A percentile compares a stretch with the other conserved stretches of the same genome.
These are phyloP conservation scores for Colletotrichum magnum DNA, from an alignment of 2,329 filamentous ascomycete genomes.

Conservation along the genomic window DNA sequence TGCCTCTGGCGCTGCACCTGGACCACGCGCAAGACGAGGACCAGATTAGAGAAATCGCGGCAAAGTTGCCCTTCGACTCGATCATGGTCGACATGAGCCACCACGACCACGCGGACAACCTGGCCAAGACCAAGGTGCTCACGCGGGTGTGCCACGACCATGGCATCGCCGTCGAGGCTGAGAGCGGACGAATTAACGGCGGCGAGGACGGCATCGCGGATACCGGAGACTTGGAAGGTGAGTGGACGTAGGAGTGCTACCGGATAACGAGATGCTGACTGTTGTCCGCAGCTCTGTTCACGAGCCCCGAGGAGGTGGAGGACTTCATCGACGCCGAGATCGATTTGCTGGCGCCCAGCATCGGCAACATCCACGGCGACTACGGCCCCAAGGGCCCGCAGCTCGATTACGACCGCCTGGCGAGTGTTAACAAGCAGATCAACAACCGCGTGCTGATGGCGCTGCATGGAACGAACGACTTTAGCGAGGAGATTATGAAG, in stretches of 20 bases:
- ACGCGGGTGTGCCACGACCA: slow-evolving; percentile 73
- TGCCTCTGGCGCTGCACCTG: slow-evolving; percentile 64
- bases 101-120: slow-evolving; percentile 79
- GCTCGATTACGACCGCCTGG: slow-evolving; percentile 70
- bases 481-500: slow-evolving; percentile 40
- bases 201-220: slow-evolving; percentile 82
- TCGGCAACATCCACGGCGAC: slow-evolving; percentile 83
- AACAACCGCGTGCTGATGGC: slow-evolving; percentile 38
- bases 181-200: slow-evolving; percentile 74
- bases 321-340: slow-evolving; percentile 81
- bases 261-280: not conserved
- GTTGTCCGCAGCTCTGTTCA: slow-evolving; percentile 56
- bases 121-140: slow-evolving; percentile 72
- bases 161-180: slow-evolving; percentile 77
- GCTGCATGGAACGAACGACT: slow-evolving; percentile 44
- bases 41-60: slow-evolving; percentile 67
- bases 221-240: slow-evolving; percentile 60
- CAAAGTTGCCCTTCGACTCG: slow-evolving; percentile 73
- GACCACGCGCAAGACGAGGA: slow-evolving; percentile 76
- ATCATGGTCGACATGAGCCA: slow-evolving; percentile 87
- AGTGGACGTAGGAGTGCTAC: slow-evolving; percentile 1
- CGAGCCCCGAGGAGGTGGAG: slow-evolving; percentile 77
- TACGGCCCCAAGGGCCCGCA: slow-evolving; percentile 76
- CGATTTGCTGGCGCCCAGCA: slow-evolving; percentile 81
- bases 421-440: slow-evolving; percentile 52